Evolutionary conservation across 306 rosid genomes (phyloP), one percentile per base, ranked within the genome.

Genomic region (Lupinus albus): DNA sequence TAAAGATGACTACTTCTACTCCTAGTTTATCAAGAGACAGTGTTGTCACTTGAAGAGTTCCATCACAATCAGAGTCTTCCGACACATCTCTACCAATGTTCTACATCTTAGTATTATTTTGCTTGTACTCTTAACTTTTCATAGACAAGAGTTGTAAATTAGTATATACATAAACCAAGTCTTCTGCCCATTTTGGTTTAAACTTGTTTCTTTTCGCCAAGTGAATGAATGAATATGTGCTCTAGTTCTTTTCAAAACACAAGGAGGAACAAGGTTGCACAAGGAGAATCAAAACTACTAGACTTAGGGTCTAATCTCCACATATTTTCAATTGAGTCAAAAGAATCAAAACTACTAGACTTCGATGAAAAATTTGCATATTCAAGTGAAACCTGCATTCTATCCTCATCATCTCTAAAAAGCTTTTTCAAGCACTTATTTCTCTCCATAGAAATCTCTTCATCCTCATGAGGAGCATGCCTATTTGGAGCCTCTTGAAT

Each of bases 1-100:
- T 21, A 67, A 67, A 68, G n/a, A 13, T 63, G 42, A 36, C 11
- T 20, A 17, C 11, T 20, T 67, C 64, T 14, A 55, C 11, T 0
- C 57, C 2, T 42, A n/a, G 48, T 44, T 57, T 21, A 7, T 70
- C 21, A 13, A 11, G 18, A 30, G 12, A 69, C 20, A 42, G 25
- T 9, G 4, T 5, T 56, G 46, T 35, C 66, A 30, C 35, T 70
- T 70, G 21, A 57, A 28, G 66, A 21, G 0, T 20, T 38, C 42
- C 14, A n/a, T 16, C 46, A 45, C 14, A 14, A 44, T 57, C 56
- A 55, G 42, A 70, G 45, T 17, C 12, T 16, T 32, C 35, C 11
- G 47, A 32, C 28, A n/a, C 36, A 44, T 69, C 17, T 45, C 58
- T 36, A 4, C 46, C 12, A 15, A 7, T 16, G 11, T 50, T 11